phyloP scores from a whole-genome alignment of 2,329 filamentous ascomycete species.

The Curvularia spicifera region DNA sequence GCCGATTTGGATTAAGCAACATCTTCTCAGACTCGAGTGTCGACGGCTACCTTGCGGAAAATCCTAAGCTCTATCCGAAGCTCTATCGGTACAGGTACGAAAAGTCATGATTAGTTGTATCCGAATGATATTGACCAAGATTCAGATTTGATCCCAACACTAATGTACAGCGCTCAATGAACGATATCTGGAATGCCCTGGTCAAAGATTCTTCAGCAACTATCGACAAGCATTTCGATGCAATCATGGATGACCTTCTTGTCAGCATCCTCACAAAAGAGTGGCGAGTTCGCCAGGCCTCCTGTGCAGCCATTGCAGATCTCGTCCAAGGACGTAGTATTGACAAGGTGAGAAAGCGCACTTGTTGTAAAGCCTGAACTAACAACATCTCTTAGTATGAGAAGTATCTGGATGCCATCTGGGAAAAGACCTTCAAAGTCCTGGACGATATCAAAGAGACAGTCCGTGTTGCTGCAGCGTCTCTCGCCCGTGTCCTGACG shows the following conservation, averaged over 20 bases:
- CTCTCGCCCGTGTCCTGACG: conserved; percentile 82
- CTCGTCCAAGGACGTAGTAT: conserved; percentile 78
- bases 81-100: conserved; percentile 79
- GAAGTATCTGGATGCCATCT: conserved; percentile 82
- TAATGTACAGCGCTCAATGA: conserved; percentile 94
- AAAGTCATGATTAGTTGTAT: not conserved
- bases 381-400: conserved; percentile 67
- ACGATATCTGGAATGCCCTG: conserved; percentile 95
- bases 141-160: conserved; percentile 82
- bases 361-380: not conserved
- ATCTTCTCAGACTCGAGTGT: conserved; percentile 84
- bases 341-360: conserved; percentile 46
- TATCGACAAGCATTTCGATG: conserved; percentile 82
- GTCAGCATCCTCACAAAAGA: conserved; percentile 87
- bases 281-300: conserved; percentile 92
- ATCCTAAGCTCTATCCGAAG: conserved; percentile 94
- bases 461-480: conserved; percentile 80
- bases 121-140: conserved; percentile 21
- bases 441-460: conserved; percentile 95
- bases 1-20: conserved; percentile 87
- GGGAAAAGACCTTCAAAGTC: conserved; percentile 85
- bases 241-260: conserved; percentile 86
- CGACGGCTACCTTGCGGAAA: conserved; percentile 72
- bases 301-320: conserved; percentile 87
- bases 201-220: conserved; percentile 83